phyloP scores from a whole-genome alignment of 768 basidiomycete species.

The Sarcodon sp. region DNA sequence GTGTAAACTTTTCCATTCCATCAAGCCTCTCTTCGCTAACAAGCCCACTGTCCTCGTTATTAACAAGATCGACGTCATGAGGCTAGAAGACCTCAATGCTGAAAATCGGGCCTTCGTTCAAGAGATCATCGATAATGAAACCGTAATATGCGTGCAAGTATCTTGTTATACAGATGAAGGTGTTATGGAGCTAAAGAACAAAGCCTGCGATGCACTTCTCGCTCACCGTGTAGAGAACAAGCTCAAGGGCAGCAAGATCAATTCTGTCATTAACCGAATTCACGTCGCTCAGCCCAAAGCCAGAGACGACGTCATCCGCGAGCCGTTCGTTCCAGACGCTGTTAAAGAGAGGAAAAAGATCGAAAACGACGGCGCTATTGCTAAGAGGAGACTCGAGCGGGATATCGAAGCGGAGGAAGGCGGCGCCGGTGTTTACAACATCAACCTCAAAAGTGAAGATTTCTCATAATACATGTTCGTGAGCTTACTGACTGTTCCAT shows the following conservation, averaged over 20 bases:
- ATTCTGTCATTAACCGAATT: slow-evolving; percentile 87
- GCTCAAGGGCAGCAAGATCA: slow-evolving; percentile 88
- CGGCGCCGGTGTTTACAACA: slow-evolving; percentile 83
- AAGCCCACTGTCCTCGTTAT: slow-evolving; percentile 92
- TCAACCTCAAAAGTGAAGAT: slow-evolving; percentile 76
- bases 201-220: slow-evolving; percentile 89
- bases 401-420: slow-evolving; percentile 83
- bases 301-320: slow-evolving; percentile 79
- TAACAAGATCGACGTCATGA: slow-evolving; percentile 94
- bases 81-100: slow-evolving; percentile 70
- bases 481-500: neutral
- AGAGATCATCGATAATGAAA: slow-evolving; percentile 69
- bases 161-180: slow-evolving; percentile 97
- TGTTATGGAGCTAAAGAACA: slow-evolving; percentile 93
- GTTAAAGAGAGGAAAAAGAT: slow-evolving; percentile 71
- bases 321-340: slow-evolving; percentile 81
- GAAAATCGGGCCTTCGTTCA: slow-evolving; percentile 74
- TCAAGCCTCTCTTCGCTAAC: slow-evolving; percentile 91
- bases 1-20: slow-evolving; percentile 98
- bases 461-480: neutral
- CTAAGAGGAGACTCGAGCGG: slow-evolving; percentile 56
- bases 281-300: slow-evolving; percentile 89
- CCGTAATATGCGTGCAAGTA: slow-evolving; percentile 66
- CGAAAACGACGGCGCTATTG: slow-evolving; percentile 68
- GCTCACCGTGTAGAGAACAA: slow-evolving; percentile 92